phyloP scores from a whole-genome alignment of 1,284 basidiomycete species.

The Ustilago trichophora region DNA sequence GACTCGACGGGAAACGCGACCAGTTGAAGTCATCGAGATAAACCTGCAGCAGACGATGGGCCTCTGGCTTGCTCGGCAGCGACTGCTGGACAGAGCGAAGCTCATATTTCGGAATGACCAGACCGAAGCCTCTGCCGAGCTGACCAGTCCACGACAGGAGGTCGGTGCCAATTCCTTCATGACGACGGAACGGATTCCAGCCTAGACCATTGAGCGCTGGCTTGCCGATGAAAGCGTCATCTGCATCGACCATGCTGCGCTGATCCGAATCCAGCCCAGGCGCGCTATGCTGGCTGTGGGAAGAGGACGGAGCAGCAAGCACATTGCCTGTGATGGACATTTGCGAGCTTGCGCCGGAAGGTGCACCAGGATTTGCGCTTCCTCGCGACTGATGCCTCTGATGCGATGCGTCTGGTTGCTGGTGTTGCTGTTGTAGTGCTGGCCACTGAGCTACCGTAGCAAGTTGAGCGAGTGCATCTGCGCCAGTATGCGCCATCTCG shows the following conservation, averaged over 20 bases:
- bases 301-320: conserved; percentile 9
- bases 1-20: conserved; percentile 30
- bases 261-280: conserved; percentile 26
- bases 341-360: conserved; percentile 9
- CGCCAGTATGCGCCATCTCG: background rate
- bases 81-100: conserved; percentile 40
- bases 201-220: conserved; percentile 41
- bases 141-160: conserved; percentile 42
- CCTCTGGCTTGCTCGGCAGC: conserved; percentile 28
- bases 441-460: conserved; percentile 41
- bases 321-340: background rate
- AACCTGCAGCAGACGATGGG: conserved; percentile 25
- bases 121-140: conserved; percentile 38
- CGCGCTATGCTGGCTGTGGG: conserved; percentile 20
- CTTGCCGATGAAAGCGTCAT: conserved; percentile 44
- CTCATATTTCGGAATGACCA: conserved; percentile 45
- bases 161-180: conserved; percentile 37
- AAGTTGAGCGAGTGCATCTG: conserved; percentile 25
- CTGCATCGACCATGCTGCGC: conserved; percentile 47
- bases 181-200: conserved; percentile 43
- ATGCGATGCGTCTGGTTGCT: conserved; percentile 1
- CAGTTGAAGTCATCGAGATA: conserved; percentile 45
- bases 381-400: background rate
- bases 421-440: conserved; percentile 15
- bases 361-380: background rate